phyloP scores from a whole-genome alignment of 108 stramenopile species.

The Stephanodiscus triporus region DNA sequence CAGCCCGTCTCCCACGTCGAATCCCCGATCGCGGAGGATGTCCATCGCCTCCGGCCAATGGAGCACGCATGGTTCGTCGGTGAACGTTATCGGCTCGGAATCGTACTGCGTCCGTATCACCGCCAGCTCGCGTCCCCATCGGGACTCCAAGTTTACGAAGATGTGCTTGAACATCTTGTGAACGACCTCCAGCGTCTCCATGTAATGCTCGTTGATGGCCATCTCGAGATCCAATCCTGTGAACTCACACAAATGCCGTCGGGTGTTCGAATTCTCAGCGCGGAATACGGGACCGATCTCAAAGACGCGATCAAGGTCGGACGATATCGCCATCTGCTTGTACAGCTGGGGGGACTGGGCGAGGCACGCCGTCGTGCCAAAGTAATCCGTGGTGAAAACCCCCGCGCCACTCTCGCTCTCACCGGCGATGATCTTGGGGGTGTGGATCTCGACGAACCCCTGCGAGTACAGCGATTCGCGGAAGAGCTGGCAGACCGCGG shows the following conservation, averaged over 20 bases:
- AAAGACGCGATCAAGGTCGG: conserved; percentile 92
- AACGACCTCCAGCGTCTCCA: conserved; percentile 91
- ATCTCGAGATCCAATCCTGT: conserved; percentile 97
- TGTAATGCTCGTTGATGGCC: conserved; percentile 96
- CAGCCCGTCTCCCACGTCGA: conserved; percentile 89
- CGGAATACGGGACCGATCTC: conserved; percentile 97
- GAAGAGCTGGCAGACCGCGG: conserved; percentile 90
- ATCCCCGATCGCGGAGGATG: conserved; percentile 74
- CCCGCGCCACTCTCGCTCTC: conserved; percentile 96
- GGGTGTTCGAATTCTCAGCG: conserved; percentile 95
- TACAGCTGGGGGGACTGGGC: conserved; percentile 98
- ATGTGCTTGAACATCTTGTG: conserved; percentile 96
- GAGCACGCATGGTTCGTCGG: conserved; percentile 93
- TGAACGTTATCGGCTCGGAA: conserved; percentile 90
- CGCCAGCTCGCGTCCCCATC: conserved; percentile 78
- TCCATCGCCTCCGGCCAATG: conserved; percentile 97
- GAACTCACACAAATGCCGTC: conserved; percentile 96
- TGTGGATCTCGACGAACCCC: conserved; percentile 94
- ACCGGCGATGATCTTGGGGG: conserved; percentile 95
- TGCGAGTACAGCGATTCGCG: conserved; percentile 91
- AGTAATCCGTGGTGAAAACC: conserved; percentile 97
- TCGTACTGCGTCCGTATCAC: conserved; percentile 92
- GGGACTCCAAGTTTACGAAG: conserved; percentile 88
- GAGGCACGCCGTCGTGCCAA: conserved; percentile 93
- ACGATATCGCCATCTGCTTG: conserved; percentile 98